Evolutionary conservation across 371 early-diverging fungal genomes (phyloP), one percentile per base, ranked within the genome.

Genomic region (Mortierella sp.): DNA sequence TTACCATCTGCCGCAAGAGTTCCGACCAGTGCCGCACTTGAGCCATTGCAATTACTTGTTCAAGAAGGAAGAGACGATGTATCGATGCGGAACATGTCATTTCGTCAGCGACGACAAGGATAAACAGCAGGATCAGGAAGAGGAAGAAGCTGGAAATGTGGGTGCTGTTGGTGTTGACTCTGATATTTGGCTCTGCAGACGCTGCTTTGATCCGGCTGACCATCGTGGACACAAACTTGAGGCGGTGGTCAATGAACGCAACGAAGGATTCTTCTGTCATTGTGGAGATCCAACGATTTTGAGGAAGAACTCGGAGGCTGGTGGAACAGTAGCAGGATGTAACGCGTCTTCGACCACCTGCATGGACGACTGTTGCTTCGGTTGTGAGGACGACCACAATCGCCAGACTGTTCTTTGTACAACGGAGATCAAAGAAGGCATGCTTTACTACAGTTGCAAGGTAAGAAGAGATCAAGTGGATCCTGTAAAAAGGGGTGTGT

Each of bases 401-500:
- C 76, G 76, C 10, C 76, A 65, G 34, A 74, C 55, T 10, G 42
- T 65, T 8, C 46, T 74, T 8, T 74, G 76, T 24, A 43, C 66
- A 0, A 60, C 59, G 3, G 62, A 74, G 2, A 69, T 74, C 58
- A 69, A 65, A 26, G 66, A 60, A 16, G 76, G 76, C 42, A 58
- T 58, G 70, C 43, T n/a, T n/a, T 74, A 58, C 19, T 74, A 74
- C 34, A 39, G 24, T 3, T 74, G 76, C 58, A 39, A 74, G 70
- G 76, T 74, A 69, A 45, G 0, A 23, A 27, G 2, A 13, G 46
- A 21, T 34, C 23, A 14, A 1, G n/a, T 4, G 41, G 9, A 19
- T 47, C 6, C 24, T 41, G 1, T 34, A 4, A 16, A 5, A 3
- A n/a, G 23, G 4, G 14, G 19, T 38, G 38, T 23, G 24, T n/a